Evolutionary conservation across 2,329 filamentous ascomycete genomes (phyloP), one percentile per base, ranked within the genome.

Genomic region (Harringtonia aguacate): DNA sequence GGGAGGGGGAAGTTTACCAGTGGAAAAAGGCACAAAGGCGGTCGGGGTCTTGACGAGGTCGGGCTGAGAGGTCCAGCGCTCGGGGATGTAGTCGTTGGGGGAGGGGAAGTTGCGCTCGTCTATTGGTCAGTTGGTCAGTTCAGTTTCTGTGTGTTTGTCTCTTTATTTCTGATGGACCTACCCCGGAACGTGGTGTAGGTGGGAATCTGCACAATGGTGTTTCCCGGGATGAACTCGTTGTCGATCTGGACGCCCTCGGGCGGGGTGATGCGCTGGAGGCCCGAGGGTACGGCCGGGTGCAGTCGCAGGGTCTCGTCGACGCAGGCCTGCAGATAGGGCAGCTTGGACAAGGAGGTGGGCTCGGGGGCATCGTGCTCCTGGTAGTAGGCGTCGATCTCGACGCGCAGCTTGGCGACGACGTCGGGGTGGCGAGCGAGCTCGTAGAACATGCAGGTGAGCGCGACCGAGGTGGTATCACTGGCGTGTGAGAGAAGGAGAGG

Each of bases 221-320:
- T 55, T 1, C 63, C 64, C 0, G 64, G 63, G n/a, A 66, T 58
- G 29, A 55, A 59, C 0, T 39, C 48, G 1, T 57, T 55, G 1
- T 53, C 60, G 7, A 68, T 53, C 5, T 48, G 46, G 20, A 62
- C 44, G 2, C 67, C 67, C 34, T 64, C 55, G 0, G 58, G 55
- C 0, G 65, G 63, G 4, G 65, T 65, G 27, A 59, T 47, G 2
- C 66, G 52, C 36, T 58, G 57, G 6, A 61, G 28, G 3, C 61
- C 63, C 2, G 55, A 55, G 0, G 60, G 58, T 1, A 66, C 58
- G 1, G 64, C 51, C 2, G 65, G 45, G 4, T 44, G 44, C 14
- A 48, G 24, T 12, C 50, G 48, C 17, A 52, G 43, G 2, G 42
- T 20, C 47, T 70, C 67, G 37, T 69, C 58, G 37, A 70, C 61